These are phyloP conservation scores for Micractinium conductrix DNA, from an alignment of 139 green algal genomes.

Conservation along the genomic window DNA sequence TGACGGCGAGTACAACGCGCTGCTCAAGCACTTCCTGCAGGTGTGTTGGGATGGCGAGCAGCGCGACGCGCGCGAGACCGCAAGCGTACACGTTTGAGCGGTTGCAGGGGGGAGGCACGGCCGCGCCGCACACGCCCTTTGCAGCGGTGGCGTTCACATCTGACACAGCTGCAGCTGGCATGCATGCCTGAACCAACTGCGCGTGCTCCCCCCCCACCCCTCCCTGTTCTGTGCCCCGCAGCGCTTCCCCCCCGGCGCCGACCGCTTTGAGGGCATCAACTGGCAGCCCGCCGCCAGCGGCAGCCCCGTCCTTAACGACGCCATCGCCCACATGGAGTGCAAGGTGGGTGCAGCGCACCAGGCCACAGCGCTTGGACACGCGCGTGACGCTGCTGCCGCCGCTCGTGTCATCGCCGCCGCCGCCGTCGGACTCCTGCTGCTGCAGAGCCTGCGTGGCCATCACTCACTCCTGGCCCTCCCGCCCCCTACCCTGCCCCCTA, in stretches of 20 bases:
- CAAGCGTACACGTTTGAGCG: background rate
- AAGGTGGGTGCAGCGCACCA: constrained; percentile 49
- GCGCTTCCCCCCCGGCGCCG: constrained; percentile 88
- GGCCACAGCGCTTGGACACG: too few relatives aligned
- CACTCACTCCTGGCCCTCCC: background rate
- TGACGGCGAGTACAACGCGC: constrained; percentile 71
- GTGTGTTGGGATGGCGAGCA: background rate
- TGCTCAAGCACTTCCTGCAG: constrained; percentile 78
- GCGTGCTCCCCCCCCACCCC: background rate
- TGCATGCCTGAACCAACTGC: background rate
- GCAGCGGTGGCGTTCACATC: too few relatives aligned
- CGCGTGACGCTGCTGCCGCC: too few relatives aligned
- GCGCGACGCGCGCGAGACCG: too few relatives aligned
- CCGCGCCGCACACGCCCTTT: too few relatives aligned
- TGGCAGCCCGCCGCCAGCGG: constrained; percentile 51
- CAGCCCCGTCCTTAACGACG: constrained; percentile 39
- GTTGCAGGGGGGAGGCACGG: background rate
- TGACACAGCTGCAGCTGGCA: background rate
- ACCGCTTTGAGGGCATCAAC: constrained; percentile 88
- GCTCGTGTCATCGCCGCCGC: too few relatives aligned
- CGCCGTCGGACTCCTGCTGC: too few relatives aligned
- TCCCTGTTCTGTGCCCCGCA: constrained; percentile 11
- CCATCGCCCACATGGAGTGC: constrained; percentile 92
- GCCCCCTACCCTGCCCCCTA: background rate
- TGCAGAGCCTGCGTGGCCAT: too few relatives aligned